Evolutionary conservation across 2,329 filamentous ascomycete species (phyloP).

Genomic region (Colletotrichum tanaceti): DNA sequence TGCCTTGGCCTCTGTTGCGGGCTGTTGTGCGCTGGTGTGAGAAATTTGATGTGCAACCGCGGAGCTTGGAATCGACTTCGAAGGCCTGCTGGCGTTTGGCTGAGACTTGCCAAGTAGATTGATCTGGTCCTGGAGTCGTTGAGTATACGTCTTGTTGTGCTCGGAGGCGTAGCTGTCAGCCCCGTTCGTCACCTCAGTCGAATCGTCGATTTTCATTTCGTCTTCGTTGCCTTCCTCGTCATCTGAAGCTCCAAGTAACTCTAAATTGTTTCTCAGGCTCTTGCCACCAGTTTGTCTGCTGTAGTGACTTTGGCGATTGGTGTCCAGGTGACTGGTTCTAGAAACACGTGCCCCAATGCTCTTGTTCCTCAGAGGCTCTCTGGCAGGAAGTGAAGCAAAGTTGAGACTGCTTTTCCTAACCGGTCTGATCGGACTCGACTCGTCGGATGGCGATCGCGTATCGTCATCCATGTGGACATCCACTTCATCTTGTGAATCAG

Average conservation of each 20-base stretch:
- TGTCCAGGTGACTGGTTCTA: slow-evolving; percentile 82
- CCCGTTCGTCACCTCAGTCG: slow-evolving; percentile 59
- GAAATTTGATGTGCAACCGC: slow-evolving; percentile 49
- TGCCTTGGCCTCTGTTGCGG: slow-evolving; percentile 46
- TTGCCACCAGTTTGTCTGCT: slow-evolving; percentile 79
- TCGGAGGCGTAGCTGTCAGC: slow-evolving; percentile 60
- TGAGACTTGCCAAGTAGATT: slow-evolving; percentile 74
- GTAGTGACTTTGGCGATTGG: slow-evolving; percentile 78
- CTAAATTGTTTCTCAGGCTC: slow-evolving; percentile 67
- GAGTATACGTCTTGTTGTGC: slow-evolving; percentile 92
- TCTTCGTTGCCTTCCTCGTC: slow-evolving; percentile 63
- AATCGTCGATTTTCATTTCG: slow-evolving; percentile 64
- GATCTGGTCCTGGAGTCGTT: slow-evolving; percentile 92
- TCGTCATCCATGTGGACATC: slow-evolving; percentile 57
- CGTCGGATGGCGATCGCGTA: slow-evolving; percentile 71
- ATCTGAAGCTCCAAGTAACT: slow-evolving; percentile 57
- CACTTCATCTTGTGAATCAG: slow-evolving; percentile 31
- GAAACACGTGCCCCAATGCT: slow-evolving; percentile 80
- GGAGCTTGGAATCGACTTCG: slow-evolving; percentile 60
- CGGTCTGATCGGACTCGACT: slow-evolving; percentile 79
- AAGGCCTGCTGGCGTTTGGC: slow-evolving; percentile 57
- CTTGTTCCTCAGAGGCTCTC: slow-evolving; percentile 89
- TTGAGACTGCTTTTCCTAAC: slow-evolving; percentile 93
- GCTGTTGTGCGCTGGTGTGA: slow-evolving; percentile 45
- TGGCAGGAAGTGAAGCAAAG: slow-evolving; percentile 90